Conservation (phyloP, 768 basidiomycete species). For the Naganishia kalamii region DNA sequence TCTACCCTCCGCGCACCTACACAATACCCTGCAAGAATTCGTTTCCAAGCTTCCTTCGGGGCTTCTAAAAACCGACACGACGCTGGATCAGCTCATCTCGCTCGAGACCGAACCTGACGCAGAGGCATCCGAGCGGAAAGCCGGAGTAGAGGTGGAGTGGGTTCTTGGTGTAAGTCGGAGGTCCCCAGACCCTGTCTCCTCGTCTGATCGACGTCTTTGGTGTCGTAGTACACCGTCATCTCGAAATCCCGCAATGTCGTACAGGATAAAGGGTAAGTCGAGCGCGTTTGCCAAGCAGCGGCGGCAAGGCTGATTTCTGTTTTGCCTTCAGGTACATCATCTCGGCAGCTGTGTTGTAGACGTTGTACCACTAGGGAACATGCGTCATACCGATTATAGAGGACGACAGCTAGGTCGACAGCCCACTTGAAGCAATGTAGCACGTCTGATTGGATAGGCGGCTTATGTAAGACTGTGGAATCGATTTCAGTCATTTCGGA, state of each 20-base stretch:
- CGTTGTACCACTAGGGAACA: neutral
- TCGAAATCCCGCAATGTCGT: slow-evolving; percentile 41
- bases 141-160: slow-evolving; percentile 38
- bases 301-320: slow-evolving; percentile 21
- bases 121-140: neutral
- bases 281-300: slow-evolving; percentile 16
- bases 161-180: slow-evolving; percentile 40
- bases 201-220: neutral
- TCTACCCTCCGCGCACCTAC: slow-evolving; percentile 37
- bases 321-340: slow-evolving; percentile 28
- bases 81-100: slow-evolving; percentile 26
- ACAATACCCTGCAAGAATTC: slow-evolving; percentile 44
- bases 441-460: no score
- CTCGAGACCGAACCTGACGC: slow-evolving; percentile 24
- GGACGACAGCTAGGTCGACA: no score
- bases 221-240: slow-evolving; percentile 37
- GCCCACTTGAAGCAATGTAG: no score
- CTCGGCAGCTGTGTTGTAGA: slow-evolving; percentile 25
- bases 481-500: neutral
- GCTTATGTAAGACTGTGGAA: neutral
- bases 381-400: neutral
- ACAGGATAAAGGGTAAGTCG: slow-evolving; percentile 42
- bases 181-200: neutral
- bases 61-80: neutral
- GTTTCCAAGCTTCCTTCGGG: slow-evolving; percentile 13